Percentiles rank a stretch among this genome's conserved stretches.
Evolutionary conservation across 192 early-diverging fungal genomes (phyloP).

Genomic region (Podila epicladia): DNA sequence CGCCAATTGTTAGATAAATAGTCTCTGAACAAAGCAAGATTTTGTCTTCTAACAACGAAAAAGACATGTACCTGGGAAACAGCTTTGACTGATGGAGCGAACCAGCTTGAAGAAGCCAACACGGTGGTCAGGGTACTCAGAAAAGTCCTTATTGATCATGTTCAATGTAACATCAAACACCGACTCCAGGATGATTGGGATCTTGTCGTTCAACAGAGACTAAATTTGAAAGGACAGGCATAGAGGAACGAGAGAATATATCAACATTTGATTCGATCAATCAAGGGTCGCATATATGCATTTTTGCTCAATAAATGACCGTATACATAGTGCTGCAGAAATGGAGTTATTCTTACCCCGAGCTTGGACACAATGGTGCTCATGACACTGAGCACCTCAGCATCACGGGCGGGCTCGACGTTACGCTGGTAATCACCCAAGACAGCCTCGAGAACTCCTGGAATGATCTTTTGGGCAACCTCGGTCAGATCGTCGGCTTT

Average conservation of each 20-base stretch:
- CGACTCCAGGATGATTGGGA: constrained; percentile 88
- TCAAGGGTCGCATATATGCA: no score
- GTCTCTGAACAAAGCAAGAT: background rate
- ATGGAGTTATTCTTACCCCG: constrained; percentile 66
- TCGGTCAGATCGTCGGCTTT: constrained; percentile 87
- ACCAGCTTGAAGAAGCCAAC: constrained; percentile 94
- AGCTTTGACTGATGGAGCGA: constrained; percentile 89
- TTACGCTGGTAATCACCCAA: constrained; percentile 89
- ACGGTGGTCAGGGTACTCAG: constrained; percentile 97
- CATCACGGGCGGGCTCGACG: constrained; percentile 91
- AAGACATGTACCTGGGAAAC: constrained; percentile 79
- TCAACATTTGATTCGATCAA: no score
- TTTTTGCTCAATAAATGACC: background rate
- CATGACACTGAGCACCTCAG: constrained; percentile 94
- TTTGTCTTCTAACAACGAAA: background rate
- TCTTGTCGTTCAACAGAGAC: constrained; percentile 82
- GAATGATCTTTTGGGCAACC: constrained; percentile 88
- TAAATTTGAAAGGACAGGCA: constrained; percentile 13
- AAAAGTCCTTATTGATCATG: constrained; percentile 99
- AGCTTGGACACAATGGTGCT: constrained; percentile 86
- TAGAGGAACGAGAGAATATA: background rate
- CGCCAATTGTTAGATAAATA: constrained; percentile 12
- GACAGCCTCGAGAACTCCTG: constrained; percentile 90
- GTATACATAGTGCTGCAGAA: constrained; percentile 42
- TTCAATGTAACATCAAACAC: constrained; percentile 97